phyloP scores from a whole-genome alignment of 2,329 filamentous ascomycete species.

The Alternaria dauci region DNA sequence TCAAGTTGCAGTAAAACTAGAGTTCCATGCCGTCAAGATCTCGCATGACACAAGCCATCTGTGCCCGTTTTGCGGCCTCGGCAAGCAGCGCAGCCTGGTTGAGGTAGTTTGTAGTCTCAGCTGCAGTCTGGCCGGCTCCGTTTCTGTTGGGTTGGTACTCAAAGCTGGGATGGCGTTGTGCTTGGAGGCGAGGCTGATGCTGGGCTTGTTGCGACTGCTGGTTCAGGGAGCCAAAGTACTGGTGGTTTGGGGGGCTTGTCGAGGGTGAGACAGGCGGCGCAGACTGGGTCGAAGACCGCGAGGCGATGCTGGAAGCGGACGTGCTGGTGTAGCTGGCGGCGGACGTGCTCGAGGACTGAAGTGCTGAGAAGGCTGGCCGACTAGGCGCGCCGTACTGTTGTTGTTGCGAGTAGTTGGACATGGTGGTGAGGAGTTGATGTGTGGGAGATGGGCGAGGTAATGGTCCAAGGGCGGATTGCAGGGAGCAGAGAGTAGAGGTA shows the following conservation, averaged over 20 bases:
- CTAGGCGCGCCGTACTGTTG: conserved; percentile 27
- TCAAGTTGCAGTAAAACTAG: conserved; percentile 23
- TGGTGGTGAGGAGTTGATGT: conserved; percentile 11
- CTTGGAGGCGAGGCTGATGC: conserved; percentile 41
- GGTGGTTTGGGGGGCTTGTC: conserved; percentile 43
- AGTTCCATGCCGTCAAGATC: conserved; percentile 80
- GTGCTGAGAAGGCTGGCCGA: conserved; percentile 48
- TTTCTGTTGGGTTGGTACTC: conserved; percentile 48
- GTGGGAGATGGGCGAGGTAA: background rate
- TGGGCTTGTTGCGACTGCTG: conserved; percentile 39
- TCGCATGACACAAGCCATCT: conserved; percentile 86
- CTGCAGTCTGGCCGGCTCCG: conserved; percentile 47
- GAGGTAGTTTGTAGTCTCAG: conserved; percentile 69
- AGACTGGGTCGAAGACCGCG: conserved; percentile 44
- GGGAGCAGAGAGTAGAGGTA: background rate
- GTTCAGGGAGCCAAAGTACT: conserved; percentile 42
- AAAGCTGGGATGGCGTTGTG: conserved; percentile 41
- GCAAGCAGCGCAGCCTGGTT: conserved; percentile 86
- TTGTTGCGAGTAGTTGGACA: conserved; percentile 33
- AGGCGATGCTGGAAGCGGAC: conserved; percentile 52
- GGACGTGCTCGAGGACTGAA: conserved; percentile 41
- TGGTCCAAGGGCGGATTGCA: background rate
- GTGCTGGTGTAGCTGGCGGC: conserved; percentile 54
- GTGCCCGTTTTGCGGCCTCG: conserved; percentile 90
- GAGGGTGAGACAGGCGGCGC: conserved; percentile 49